phyloP scores from a whole-genome alignment of 2,329 filamentous ascomycete genomes.

The Sporothrix sp. region DNA sequence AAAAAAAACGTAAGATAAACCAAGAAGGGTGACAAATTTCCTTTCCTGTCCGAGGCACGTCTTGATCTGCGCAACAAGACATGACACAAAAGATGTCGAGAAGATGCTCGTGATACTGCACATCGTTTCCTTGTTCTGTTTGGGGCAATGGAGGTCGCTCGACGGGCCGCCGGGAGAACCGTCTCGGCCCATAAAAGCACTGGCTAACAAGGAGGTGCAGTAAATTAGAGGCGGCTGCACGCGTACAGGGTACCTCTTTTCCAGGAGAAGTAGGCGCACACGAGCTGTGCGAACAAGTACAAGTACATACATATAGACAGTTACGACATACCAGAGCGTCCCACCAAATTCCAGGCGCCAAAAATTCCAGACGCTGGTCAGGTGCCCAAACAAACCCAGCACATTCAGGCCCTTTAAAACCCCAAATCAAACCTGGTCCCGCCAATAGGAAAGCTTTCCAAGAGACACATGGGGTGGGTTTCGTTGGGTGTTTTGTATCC shows the following conservation, averaged over 20 bases:
- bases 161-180: conserved; percentile 7
- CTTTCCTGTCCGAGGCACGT: too few species aligned
- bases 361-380: conserved; percentile 1
- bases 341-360: too few species aligned
- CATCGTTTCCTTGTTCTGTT: neutral
- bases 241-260: too few species aligned
- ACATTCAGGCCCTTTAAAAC: neutral
- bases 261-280: too few species aligned
- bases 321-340: too few species aligned
- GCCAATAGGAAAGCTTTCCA: conserved; percentile 13
- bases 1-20: too few species aligned
- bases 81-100: neutral
- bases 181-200: conserved; percentile 2
- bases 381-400: conserved; percentile 7
- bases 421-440: neutral
- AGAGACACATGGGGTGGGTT: conserved; percentile 11
- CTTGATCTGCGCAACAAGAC: neutral
- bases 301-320: too few species aligned
- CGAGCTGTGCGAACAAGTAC: too few species aligned
- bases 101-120: neutral
- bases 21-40: too few species aligned
- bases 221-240: too few species aligned
- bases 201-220: too few species aligned
- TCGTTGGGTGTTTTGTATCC: neutral
- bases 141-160: neutral